Percentiles rank a stretch among this genome's conserved stretches.
phyloP scores from a whole-genome alignment of 192 early-diverging fungal genomes.

The Bifiguratus adelaidae region DNA sequence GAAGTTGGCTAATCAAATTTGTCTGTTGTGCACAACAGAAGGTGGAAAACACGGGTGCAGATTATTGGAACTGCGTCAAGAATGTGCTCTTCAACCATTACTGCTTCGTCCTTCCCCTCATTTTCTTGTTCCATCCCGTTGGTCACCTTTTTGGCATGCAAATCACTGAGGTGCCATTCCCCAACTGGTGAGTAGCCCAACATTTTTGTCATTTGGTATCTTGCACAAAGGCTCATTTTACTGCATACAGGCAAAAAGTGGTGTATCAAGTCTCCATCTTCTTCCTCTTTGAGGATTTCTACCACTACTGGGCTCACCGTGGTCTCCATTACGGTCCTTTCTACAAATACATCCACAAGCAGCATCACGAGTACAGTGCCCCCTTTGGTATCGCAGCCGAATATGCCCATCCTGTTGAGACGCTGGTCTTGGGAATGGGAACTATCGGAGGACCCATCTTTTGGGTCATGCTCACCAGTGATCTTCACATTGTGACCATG shows the following conservation, averaged over 20 bases:
- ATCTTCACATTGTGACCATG: constrained; percentile 80
- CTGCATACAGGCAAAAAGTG: constrained; percentile 36
- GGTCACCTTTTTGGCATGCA: constrained; percentile 78
- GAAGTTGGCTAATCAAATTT: too few species aligned
- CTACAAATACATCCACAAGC: constrained; percentile 90
- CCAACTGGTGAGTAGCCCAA: constrained; percentile 40
- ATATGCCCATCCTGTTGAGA: constrained; percentile 85
- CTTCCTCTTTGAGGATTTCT: constrained; percentile 81
- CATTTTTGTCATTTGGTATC: not conserved
- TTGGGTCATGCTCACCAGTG: constrained; percentile 49
- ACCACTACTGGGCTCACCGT: constrained; percentile 88
- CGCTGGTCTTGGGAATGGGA: constrained; percentile 74
- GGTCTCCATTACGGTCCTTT: constrained; percentile 76
- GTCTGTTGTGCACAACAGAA: constrained; percentile 17
- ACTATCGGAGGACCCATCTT: constrained; percentile 73
- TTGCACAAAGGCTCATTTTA: not conserved
- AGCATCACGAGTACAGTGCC: constrained; percentile 86
- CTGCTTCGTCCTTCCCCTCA: constrained; percentile 77
- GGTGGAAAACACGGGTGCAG: constrained; percentile 47
- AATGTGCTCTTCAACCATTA: constrained; percentile 71
- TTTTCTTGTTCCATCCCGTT: constrained; percentile 78
- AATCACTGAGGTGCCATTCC: constrained; percentile 74
- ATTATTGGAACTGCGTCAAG: constrained; percentile 65
- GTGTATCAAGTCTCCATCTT: constrained; percentile 58
- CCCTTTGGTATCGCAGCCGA: constrained; percentile 79